Percentiles rank a stretch among this genome's conserved stretches.
phyloP scores from a whole-genome alignment of 106 monocot species.

The Agapanthus africanus region DNA sequence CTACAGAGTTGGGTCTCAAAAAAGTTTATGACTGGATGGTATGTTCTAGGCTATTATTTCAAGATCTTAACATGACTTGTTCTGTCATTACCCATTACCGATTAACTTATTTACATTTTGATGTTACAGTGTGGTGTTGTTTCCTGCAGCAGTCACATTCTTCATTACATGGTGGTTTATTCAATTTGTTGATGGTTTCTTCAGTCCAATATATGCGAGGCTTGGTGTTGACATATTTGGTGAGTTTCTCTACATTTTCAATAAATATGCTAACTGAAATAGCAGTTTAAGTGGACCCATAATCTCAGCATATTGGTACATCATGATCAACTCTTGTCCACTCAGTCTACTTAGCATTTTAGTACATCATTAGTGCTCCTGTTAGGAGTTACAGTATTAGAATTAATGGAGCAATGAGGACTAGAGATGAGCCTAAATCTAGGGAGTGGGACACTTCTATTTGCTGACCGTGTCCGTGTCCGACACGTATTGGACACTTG shows the following conservation, averaged over 20 bases:
- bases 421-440: too few species aligned
- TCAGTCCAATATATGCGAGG: conserved; percentile 78
- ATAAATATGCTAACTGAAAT: background rate
- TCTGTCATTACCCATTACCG: background rate
- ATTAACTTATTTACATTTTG: conserved; percentile 9
- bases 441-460: too few species aligned
- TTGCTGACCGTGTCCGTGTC: too few species aligned
- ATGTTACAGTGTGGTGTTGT: conserved; percentile 82
- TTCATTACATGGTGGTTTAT: conserved; percentile 99
- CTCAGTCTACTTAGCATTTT: too few species aligned
- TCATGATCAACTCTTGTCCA: background rate
- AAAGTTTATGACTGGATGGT: conserved; percentile 98
- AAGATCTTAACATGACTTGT: background rate
- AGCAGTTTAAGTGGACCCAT: background rate
- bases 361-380: too few species aligned
- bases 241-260: conserved; percentile 20
- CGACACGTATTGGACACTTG: too few species aligned
- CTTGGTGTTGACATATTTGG: conserved; percentile 88
- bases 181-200: conserved; percentile 97
- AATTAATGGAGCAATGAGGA: too few species aligned
- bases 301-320: background rate
- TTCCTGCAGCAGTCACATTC: conserved; percentile 94
- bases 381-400: too few species aligned
- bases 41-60: conserved; percentile 1
- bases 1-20: conserved; percentile 90